Percentiles rank a stretch among this genome's conserved stretches.
Evolutionary conservation across 2,329 filamentous ascomycete genomes (phyloP).

Genomic region (Fusarium compactum): DNA sequence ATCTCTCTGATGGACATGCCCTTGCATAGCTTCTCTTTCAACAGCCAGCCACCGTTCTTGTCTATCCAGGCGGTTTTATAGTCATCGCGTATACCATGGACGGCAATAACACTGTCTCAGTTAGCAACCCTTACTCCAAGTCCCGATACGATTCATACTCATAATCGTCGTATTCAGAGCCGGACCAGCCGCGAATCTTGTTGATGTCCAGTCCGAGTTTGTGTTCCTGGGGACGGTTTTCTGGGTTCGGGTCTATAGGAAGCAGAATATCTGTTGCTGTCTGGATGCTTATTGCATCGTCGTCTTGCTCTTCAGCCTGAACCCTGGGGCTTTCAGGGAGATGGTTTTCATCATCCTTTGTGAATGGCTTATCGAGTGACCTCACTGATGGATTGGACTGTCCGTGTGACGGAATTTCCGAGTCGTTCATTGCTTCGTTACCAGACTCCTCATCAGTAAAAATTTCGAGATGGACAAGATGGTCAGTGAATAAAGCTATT

Average conservation of each 20-base stretch:
- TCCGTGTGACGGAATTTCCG: too few species aligned
- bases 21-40: background rate
- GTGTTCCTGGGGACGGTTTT: background rate
- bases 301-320: background rate
- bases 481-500: too few species aligned
- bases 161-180: conserved; percentile 1
- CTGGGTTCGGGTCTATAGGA: background rate
- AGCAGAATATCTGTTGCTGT: background rate
- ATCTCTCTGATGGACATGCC: background rate
- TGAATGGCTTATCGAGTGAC: too few species aligned
- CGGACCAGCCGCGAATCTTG: background rate
- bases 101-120: background rate
- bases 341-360: too few species aligned
- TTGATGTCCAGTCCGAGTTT: conserved; percentile 1
- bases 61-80: conserved; percentile 1
- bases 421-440: too few species aligned
- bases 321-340: accelerated
- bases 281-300: background rate
- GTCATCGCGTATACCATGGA: conserved; percentile 4
- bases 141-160: background rate
- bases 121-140: accelerated
- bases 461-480: too few species aligned
- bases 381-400: too few species aligned
- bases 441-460: accelerated
- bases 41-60: background rate